These are phyloP conservation scores for Saitozyma podzolica DNA, from an alignment of 768 basidiomycete genomes.

Conservation along the genomic window DNA sequence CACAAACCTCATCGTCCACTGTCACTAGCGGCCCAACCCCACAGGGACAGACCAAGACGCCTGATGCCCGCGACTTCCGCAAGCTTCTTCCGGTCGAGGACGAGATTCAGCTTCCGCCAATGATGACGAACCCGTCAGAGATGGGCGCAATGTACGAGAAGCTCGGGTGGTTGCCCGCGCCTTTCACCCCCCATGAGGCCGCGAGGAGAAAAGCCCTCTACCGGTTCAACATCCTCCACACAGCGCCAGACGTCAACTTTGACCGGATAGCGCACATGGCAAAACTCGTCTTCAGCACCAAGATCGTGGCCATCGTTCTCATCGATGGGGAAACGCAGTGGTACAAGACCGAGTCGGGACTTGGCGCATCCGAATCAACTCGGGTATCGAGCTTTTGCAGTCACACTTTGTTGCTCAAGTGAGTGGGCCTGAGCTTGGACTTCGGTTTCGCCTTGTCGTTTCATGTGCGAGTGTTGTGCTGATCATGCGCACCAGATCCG, in stretches of 20 bases:
- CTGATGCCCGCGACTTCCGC: neutral
- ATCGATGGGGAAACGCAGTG: slow-evolving; percentile 85
- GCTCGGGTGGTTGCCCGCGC: slow-evolving; percentile 64
- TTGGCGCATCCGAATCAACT: slow-evolving; percentile 56
- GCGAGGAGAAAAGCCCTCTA: slow-evolving; percentile 81
- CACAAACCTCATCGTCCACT: slow-evolving; percentile 33
- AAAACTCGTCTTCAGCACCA: slow-evolving; percentile 88
- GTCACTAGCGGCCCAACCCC: slow-evolving; percentile 8
- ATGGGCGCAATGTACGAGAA: slow-evolving; percentile 34
- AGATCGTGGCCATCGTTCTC: slow-evolving; percentile 76
- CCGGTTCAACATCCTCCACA: slow-evolving; percentile 88
- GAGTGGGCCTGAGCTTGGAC: slow-evolving; percentile 39
- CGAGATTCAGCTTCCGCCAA: slow-evolving; percentile 6
- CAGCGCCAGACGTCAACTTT: slow-evolving; percentile 82
- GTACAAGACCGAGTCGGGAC: slow-evolving; percentile 79
- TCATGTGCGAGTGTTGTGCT: no score
- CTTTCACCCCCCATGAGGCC: slow-evolving; percentile 78
- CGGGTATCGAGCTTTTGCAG: slow-evolving; percentile 75
- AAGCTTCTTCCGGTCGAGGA: neutral
- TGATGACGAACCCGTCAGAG: slow-evolving; percentile 23
- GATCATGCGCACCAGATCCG: slow-evolving; percentile 46
- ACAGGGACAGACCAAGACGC: slow-evolving; percentile 4
- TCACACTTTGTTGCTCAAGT: slow-evolving; percentile 80
- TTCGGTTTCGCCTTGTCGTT: neutral
- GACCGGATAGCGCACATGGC: slow-evolving; percentile 90